phyloP scores from a whole-genome alignment of 1,139 yeast genomes.

The Geotrichum klebahnii region DNA sequence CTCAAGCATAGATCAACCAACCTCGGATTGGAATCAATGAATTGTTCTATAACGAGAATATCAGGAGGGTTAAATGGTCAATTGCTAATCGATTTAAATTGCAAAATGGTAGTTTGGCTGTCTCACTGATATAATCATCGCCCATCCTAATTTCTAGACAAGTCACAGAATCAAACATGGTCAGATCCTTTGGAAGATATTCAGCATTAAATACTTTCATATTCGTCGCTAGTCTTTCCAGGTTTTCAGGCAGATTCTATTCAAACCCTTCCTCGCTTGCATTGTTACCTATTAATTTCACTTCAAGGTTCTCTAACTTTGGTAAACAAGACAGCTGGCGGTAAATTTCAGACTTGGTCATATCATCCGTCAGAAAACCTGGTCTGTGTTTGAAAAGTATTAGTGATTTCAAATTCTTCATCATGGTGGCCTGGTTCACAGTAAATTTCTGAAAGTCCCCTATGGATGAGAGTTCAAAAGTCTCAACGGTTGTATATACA shows the following conservation, averaged over 20 bases:
- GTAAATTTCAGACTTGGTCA: background rate
- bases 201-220: background rate
- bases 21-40: background rate
- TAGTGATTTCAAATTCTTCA: background rate
- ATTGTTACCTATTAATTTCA: background rate
- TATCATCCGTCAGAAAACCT: background rate
- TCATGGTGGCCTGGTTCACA: background rate
- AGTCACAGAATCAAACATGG: background rate
- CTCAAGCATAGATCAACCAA: background rate
- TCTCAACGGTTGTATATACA: background rate
- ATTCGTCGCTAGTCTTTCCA: background rate
- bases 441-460: background rate
- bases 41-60: background rate
- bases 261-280: background rate
- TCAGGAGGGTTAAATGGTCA: background rate
- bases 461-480: background rate
- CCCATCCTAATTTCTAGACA: background rate
- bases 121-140: background rate
- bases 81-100: background rate
- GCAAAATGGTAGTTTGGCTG: background rate
- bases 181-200: background rate
- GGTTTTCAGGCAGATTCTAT: background rate
- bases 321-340: too few relatives aligned
- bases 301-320: background rate
- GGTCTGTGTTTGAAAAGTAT: background rate